Evolutionary conservation across 148 eudicot genomes (phyloP).

Genomic region (Cornus controversa): DNA sequence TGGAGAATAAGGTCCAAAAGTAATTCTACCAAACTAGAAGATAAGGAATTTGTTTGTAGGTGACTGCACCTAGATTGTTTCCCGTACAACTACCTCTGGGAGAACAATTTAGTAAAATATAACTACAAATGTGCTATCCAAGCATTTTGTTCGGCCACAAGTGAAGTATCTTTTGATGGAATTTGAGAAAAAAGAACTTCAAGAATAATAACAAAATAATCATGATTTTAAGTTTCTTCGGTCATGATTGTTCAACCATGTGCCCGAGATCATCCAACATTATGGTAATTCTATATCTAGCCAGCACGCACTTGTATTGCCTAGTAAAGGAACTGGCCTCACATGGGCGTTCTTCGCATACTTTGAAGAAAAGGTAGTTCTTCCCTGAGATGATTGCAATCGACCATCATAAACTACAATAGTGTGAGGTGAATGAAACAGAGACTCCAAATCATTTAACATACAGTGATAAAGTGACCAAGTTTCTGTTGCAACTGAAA

Average conservation of each 20-base stretch:
- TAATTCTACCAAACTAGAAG: too few species aligned
- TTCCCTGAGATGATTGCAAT: not conserved
- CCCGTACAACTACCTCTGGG: not conserved
- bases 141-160: not conserved
- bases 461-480: not conserved
- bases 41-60: too few species aligned
- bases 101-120: not conserved
- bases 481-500: not conserved
- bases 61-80: not conserved
- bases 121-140: not conserved
- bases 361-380: not conserved
- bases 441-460: not conserved
- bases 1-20: too few species aligned
- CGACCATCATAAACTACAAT: not conserved
- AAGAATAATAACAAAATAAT: too few species aligned
- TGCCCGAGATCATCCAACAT: not conserved
- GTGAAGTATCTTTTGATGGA: slow-evolving; percentile 8
- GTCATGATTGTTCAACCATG: not conserved
- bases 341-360: not conserved
- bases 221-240: too few species aligned
- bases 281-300: not conserved
- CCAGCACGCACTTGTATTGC: not conserved
- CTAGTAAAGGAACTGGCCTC: not conserved
- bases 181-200: not conserved
- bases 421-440: not conserved